Percentiles rank a stretch among this genome's conserved stretches.
phyloP scores from a whole-genome alignment of 2,329 filamentous ascomycete species.

The Cladosporium velox region DNA sequence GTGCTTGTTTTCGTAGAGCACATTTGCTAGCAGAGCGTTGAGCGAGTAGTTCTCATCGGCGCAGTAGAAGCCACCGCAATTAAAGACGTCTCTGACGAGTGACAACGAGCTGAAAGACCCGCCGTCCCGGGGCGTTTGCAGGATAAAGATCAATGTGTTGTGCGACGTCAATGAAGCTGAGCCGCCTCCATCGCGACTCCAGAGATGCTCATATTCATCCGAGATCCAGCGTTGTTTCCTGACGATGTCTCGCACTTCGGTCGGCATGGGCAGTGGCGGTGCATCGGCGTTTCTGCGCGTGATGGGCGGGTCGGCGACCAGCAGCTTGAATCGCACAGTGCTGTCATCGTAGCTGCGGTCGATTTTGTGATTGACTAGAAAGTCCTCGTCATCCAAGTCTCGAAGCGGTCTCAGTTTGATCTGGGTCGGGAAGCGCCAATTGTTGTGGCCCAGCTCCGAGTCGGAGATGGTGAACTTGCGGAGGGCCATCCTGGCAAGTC shows the following conservation, averaged over 20 bases:
- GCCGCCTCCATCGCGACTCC: slow-evolving; percentile 38
- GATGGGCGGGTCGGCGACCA: slow-evolving; percentile 25
- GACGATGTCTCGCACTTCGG: slow-evolving; percentile 30
- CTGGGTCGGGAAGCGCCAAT: slow-evolving; percentile 35
- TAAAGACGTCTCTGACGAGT: slow-evolving; percentile 34
- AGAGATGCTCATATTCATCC: slow-evolving; percentile 39
- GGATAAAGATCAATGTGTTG: slow-evolving; percentile 36
- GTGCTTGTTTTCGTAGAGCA: slow-evolving; percentile 37
- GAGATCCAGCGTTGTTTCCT: slow-evolving; percentile 37
- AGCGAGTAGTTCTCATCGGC: slow-evolving; percentile 34
- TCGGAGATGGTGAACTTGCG: slow-evolving; percentile 37
- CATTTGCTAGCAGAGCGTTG: slow-evolving; percentile 31
- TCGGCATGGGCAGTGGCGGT: slow-evolving; percentile 31
- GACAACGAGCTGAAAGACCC: slow-evolving; percentile 38
- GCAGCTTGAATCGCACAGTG: slow-evolving; percentile 38
- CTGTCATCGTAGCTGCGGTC: slow-evolving; percentile 40
- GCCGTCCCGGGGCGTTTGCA: slow-evolving; percentile 39
- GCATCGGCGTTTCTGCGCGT: slow-evolving; percentile 33
- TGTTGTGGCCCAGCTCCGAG: slow-evolving; percentile 37
- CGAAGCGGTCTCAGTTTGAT: slow-evolving; percentile 35
- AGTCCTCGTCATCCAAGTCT: slow-evolving; percentile 37
- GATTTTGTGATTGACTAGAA: slow-evolving; percentile 39
- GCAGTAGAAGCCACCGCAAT: slow-evolving; percentile 37
- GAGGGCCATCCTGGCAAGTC: slow-evolving; percentile 20
- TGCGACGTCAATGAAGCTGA: slow-evolving; percentile 35